Conservation (phyloP, 2,329 filamentous ascomycete species). For the Amesomyces nigricolor region DNA sequence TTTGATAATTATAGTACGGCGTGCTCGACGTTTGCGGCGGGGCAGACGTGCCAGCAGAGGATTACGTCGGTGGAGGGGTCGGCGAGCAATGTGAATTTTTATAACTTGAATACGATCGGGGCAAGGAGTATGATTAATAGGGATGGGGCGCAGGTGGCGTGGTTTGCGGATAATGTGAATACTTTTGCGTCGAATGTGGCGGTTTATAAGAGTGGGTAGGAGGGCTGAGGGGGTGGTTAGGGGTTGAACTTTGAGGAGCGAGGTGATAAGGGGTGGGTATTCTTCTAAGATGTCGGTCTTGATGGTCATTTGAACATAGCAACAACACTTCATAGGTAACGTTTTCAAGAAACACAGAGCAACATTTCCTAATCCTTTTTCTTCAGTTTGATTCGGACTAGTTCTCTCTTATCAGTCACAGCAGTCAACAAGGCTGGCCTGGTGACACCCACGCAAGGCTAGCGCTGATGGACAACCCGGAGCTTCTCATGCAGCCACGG, state of each 20-base stretch:
- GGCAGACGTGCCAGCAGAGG: slow-evolving; percentile 42
- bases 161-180: slow-evolving; percentile 35
- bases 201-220: slow-evolving; percentile 29
- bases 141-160: slow-evolving; percentile 33
- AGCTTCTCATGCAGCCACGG: too few relatives aligned
- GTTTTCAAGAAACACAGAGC: too few relatives aligned
- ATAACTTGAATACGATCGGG: slow-evolving; percentile 44
- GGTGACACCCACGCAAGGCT: too few relatives aligned
- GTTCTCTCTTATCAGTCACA: too few relatives aligned
- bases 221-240: neutral
- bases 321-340: too few relatives aligned
- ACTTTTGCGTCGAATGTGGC: slow-evolving; percentile 36
- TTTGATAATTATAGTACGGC: slow-evolving; percentile 56
- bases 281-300: too few relatives aligned
- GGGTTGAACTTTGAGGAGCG: neutral
- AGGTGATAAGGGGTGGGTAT: neutral
- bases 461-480: too few relatives aligned
- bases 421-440: too few relatives aligned
- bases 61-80: slow-evolving; percentile 34
- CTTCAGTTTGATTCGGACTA: too few relatives aligned
- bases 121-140: slow-evolving; percentile 36
- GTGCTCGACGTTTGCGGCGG: slow-evolving; percentile 42
- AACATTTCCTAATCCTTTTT: too few relatives aligned
- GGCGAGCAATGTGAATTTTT: slow-evolving; percentile 33
- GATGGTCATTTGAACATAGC: too few relatives aligned